phyloP scores from a whole-genome alignment of 306 rosid genomes.

The Begonia fuchsioides region DNA sequence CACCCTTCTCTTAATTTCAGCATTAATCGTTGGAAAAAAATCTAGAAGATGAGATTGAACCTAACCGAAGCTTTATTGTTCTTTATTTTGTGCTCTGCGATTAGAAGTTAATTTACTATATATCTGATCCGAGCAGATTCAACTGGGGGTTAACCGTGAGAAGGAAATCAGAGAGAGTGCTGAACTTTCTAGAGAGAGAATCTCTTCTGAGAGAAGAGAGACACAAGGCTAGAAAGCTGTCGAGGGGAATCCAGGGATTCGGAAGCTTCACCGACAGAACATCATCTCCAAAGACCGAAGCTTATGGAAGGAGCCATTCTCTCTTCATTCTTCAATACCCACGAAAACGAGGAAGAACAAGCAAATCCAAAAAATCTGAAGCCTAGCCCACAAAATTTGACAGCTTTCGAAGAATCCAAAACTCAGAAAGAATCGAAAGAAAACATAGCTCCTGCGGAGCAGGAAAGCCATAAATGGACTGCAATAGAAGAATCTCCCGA shows the following conservation, averaged over 20 bases:
- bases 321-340: conserved; percentile 18
- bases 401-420: conserved; percentile 12
- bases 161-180: conserved; percentile 55
- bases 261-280: conserved; percentile 57
- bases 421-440: conserved; percentile 33
- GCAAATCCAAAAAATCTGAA: not conserved
- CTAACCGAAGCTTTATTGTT: not conserved
- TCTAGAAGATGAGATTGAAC: not conserved
- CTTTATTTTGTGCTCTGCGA: not conserved
- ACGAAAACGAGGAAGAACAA: conserved; percentile 21
- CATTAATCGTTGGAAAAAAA: too few relatives aligned
- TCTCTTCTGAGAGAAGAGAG: conserved; percentile 72
- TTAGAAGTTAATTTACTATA: not conserved
- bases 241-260: conserved; percentile 84
- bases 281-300: conserved; percentile 25
- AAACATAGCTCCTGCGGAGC: conserved; percentile 42
- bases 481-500: conserved; percentile 27
- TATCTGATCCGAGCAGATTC: conserved; percentile 34
- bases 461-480: conserved; percentile 32
- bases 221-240: conserved; percentile 51
- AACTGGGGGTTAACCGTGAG: conserved; percentile 85
- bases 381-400: too few relatives aligned
- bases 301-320: conserved; percentile 30
- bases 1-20: too few relatives aligned
- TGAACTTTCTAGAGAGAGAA: conserved; percentile 48